phyloP scores from a whole-genome alignment of 208 protist genomes.

The Leishmania gerbilli region DNA sequence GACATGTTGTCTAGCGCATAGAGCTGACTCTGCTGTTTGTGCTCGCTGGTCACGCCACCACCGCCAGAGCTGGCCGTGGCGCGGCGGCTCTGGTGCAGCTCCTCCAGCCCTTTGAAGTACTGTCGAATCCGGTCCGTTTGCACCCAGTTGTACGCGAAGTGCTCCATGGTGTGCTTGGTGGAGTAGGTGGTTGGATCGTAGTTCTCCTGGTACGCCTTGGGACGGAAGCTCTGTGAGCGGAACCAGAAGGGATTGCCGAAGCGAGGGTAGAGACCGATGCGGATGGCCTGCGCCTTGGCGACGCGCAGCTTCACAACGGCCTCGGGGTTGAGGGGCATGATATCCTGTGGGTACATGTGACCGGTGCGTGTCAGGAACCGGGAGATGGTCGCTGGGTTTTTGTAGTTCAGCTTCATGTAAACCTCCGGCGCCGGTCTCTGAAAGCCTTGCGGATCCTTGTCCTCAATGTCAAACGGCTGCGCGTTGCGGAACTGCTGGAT shows the following conservation, averaged over 20 bases:
- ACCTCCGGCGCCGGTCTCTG: constrained; percentile 77
- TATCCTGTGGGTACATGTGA: constrained; percentile 89
- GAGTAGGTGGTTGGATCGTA: constrained; percentile 89
- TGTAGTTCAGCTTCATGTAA: constrained; percentile 95
- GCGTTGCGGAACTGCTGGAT: constrained; percentile 90
- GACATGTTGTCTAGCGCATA: constrained; percentile 61
- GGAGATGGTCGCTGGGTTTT: constrained; percentile 89
- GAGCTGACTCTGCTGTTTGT: constrained; percentile 79
- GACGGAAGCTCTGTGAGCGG: constrained; percentile 79
- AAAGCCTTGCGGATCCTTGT: constrained; percentile 84
- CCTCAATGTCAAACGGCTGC: constrained; percentile 88
- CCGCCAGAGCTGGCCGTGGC: constrained; percentile 40
- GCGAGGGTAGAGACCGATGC: constrained; percentile 87
- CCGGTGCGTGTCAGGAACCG: constrained; percentile 89
- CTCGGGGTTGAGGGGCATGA: constrained; percentile 86
- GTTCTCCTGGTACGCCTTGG: constrained; percentile 88
- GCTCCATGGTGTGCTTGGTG: constrained; percentile 91
- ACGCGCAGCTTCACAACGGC: constrained; percentile 81
- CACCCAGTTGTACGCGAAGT: constrained; percentile 92
- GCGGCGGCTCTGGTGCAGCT: constrained; percentile 43
- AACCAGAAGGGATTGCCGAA: constrained; percentile 93
- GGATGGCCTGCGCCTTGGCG: constrained; percentile 82
- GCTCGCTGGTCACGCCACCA: constrained; percentile 61
- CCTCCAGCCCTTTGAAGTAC: constrained; percentile 78
- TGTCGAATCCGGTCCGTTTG: constrained; percentile 86